Evolutionary conservation across 768 basidiomycete genomes (phyloP).

Genomic region (Hericium erinaceus): DNA sequence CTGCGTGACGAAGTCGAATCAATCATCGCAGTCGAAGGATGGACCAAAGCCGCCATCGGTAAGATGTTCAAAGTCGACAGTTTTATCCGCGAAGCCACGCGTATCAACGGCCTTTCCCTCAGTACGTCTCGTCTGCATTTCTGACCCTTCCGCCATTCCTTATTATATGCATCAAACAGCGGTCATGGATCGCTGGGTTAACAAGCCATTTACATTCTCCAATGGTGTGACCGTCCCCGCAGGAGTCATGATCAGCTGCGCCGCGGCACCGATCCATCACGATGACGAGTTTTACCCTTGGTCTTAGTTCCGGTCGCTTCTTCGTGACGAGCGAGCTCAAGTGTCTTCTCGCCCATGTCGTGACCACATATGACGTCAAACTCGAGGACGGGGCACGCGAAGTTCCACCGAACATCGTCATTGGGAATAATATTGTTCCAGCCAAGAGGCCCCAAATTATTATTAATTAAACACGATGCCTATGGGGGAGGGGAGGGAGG

Average conservation of each 20-base stretch:
- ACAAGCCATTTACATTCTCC: conserved; percentile 25
- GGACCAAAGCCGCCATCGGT: conserved; percentile 13
- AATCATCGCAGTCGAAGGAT: conserved; percentile 14
- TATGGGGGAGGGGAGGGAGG: too few species aligned
- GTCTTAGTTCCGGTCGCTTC: conserved; percentile 19
- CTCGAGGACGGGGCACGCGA: conserved; percentile 7
- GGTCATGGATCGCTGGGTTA: conserved; percentile 19
- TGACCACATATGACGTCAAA: conserved; percentile 18
- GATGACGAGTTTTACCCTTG: conserved; percentile 17
- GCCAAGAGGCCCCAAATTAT: neutral
- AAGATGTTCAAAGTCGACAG: conserved; percentile 18
- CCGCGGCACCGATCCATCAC: conserved; percentile 13
- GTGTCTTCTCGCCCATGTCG: conserved; percentile 17
- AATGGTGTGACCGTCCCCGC: conserved; percentile 23
- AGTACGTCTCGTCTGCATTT: neutral
- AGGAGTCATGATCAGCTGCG: conserved; percentile 16
- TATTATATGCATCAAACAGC: conserved; percentile 9
- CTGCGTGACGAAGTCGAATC: conserved; percentile 17
- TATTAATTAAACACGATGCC: too few species aligned
- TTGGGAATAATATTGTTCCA: neutral
- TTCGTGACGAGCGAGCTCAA: conserved; percentile 18
- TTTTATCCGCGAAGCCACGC: conserved; percentile 18
- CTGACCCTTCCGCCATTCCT: neutral
- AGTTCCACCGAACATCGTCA: neutral
- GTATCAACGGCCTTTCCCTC: conserved; percentile 2